These are phyloP conservation scores for Backusella circina DNA, from an alignment of 192 early-diverging fungal genomes.

Conservation along the genomic window DNA sequence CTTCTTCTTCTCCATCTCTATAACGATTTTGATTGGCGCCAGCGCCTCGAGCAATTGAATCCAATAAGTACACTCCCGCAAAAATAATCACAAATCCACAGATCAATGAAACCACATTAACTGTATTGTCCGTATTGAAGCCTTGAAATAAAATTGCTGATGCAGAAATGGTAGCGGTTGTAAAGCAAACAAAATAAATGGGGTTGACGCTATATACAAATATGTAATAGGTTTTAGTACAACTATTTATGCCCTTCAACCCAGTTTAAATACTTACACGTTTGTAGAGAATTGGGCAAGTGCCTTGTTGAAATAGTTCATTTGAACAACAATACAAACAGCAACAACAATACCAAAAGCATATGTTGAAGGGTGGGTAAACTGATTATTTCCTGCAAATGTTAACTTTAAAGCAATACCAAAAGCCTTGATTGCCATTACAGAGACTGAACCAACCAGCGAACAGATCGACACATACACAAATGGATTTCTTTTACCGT, in stretches of 20 bases:
- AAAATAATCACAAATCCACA: constrained; percentile 93
- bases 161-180: constrained; percentile 87
- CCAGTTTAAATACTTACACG: constrained; percentile 26
- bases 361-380: constrained; percentile 86
- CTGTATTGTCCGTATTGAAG: constrained; percentile 69
- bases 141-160: constrained; percentile 90
- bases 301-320: constrained; percentile 99
- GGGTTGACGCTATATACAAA: constrained; percentile 64
- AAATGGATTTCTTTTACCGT: constrained; percentile 76
- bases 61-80: constrained; percentile 86
- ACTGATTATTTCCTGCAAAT: constrained; percentile 90
- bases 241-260: neutral
- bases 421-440: constrained; percentile 92
- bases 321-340: constrained; percentile 87
- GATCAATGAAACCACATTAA: constrained; percentile 84
- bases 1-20: constrained; percentile 32
- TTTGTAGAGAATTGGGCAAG: constrained; percentile 91
- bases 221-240: neutral
- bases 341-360: constrained; percentile 78
- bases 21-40: constrained; percentile 15
- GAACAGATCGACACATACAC: constrained; percentile 97
- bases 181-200: constrained; percentile 96
- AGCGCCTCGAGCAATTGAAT: constrained; percentile 44
- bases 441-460: constrained; percentile 89
- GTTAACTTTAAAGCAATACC: constrained; percentile 91